These are phyloP conservation scores for Gremmenia infestans DNA, from an alignment of 2,329 filamentous ascomycete species.

Conservation along the genomic window DNA sequence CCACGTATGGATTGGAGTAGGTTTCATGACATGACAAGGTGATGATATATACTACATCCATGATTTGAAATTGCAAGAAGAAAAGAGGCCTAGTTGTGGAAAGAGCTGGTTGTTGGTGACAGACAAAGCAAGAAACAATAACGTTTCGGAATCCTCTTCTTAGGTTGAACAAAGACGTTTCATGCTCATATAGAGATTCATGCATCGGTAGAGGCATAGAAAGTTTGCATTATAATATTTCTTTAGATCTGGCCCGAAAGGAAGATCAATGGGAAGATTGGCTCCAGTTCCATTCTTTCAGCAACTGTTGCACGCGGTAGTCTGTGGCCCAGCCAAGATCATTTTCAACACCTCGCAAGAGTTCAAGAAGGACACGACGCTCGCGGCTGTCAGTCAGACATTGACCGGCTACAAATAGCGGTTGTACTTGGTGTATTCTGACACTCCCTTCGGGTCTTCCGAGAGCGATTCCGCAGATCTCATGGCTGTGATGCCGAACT, in stretches of 20 bases:
- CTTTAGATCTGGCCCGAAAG: background rate
- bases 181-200: background rate
- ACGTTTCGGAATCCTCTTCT: too few relatives aligned
- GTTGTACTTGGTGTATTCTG: slow-evolving; percentile 53
- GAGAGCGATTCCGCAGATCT: slow-evolving; percentile 57
- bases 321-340: slow-evolving; percentile 61
- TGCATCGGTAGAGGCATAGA: background rate
- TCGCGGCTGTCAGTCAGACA: slow-evolving; percentile 51
- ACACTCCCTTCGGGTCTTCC: slow-evolving; percentile 51
- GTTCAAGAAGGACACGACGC: slow-evolving; percentile 47
- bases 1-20: background rate
- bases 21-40: background rate
- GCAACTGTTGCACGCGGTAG: slow-evolving; percentile 52
- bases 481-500: slow-evolving; percentile 51
- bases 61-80: background rate
- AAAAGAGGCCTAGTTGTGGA: too few relatives aligned
- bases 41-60: background rate
- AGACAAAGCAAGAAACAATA: too few relatives aligned
- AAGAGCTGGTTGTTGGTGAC: too few relatives aligned
- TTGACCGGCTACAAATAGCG: slow-evolving; percentile 58
- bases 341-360: slow-evolving; percentile 54
- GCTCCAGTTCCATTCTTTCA: slow-evolving; percentile 38
- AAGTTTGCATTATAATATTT: background rate
- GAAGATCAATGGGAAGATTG: slow-evolving; percentile 10
- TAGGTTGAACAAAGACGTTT: too few relatives aligned